Base-by-base conservation (phyloP, 2,329 filamentous ascomycete species). In the Zasmidium citrigriseum region DNA sequence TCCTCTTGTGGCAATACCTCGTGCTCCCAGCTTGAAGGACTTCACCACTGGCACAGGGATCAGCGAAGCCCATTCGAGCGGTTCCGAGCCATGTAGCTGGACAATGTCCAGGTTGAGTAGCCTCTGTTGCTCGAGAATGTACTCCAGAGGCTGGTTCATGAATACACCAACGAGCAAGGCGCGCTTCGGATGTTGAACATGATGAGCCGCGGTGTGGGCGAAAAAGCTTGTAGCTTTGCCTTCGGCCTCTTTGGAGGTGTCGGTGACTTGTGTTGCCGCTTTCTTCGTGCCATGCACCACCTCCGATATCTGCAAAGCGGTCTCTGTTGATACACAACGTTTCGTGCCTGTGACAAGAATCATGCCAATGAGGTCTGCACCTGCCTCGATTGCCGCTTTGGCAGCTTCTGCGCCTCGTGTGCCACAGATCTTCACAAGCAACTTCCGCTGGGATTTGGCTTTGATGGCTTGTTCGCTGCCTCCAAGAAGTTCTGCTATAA, bases 391-490 rank as follows among this genome's bases (percentile, higher is more conserved):
- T 16, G 95, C 95, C 61, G 86, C 84, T 55, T 85, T 81, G 4
- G 95, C 95, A 16, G 88, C 91, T 70, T 96, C 91, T 10, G 87
- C 82, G 59, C 86, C 91, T 58, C 93, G 85, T 9, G 93, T 98
- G 4, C 95, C 95, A 73, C 95, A 99, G 22, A 99, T 96, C 78
- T 99, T 99, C 64, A 97, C 92, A 25, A 95, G 80, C 1, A 91
- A 80, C 16, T 77, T 75, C 16, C 63, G 61, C 38, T 68, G 68
- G 55, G 61, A 56, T 2, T 58, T 61, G 16, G 62, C 44, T 47
- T 70, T 66, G 23, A 66, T 63, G n/a, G 68, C 62, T 25, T 68
- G 64, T 10, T 68, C 66, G 20, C 73, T 73, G 29, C 80, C 80
- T 41, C 90, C 88, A 65, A 96, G 90, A 22, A 99, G 85, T 68